Evolutionary conservation across 1,284 basidiomycete genomes (phyloP).

Genomic region (Acaromyces ingoldii): DNA sequence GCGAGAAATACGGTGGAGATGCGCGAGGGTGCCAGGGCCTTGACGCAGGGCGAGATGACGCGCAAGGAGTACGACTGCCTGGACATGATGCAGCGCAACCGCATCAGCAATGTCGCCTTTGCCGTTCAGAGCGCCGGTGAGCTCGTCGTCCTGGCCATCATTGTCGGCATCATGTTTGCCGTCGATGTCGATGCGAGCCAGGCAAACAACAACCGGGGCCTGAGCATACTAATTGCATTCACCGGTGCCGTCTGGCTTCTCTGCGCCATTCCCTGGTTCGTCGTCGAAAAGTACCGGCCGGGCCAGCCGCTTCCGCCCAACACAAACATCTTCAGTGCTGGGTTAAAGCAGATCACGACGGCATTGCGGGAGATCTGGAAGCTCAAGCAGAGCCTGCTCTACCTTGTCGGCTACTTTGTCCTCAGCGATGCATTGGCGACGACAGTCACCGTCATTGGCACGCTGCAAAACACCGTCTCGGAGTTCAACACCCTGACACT

Average conservation of each 20-base stretch:
- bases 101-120: slow-evolving; percentile 77
- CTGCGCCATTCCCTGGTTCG: slow-evolving; percentile 70
- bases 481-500: slow-evolving; percentile 64
- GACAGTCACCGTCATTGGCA: slow-evolving; percentile 72
- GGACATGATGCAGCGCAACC: slow-evolving; percentile 75
- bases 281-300: slow-evolving; percentile 51
- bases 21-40: slow-evolving; percentile 53
- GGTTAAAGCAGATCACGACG: slow-evolving; percentile 45
- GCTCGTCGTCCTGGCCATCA: slow-evolving; percentile 66
- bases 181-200: slow-evolving; percentile 53
- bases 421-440: slow-evolving; percentile 71
- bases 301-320: slow-evolving; percentile 60
- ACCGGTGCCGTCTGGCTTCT: slow-evolving; percentile 60
- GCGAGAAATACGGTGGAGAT: slow-evolving; percentile 71
- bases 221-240: slow-evolving; percentile 39
- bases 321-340: slow-evolving; percentile 62
- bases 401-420: slow-evolving; percentile 57
- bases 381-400: slow-evolving; percentile 52
- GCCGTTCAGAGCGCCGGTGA: slow-evolving; percentile 71
- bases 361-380: slow-evolving; percentile 57
- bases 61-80: slow-evolving; percentile 66
- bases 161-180: slow-evolving; percentile 71
- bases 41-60: slow-evolving; percentile 20
- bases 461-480: slow-evolving; percentile 74
- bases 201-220: slow-evolving; percentile 56